Base-by-base conservation (phyloP, 106 monocot species). In the Phalaenopsis aphrodite region DNA sequence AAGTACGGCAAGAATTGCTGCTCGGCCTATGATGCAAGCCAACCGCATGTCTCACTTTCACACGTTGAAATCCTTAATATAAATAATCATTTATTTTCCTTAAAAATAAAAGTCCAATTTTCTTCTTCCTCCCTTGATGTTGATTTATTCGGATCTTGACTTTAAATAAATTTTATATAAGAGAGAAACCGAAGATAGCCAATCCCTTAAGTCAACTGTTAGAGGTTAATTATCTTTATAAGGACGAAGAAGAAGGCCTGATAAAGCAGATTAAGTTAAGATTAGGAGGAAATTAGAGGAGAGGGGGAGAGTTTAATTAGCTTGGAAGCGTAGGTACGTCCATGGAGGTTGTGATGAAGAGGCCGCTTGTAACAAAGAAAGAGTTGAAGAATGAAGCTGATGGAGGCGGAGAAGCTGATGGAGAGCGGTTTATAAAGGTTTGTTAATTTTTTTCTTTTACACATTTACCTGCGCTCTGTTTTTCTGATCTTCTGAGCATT, bases 201-300 rank as follows among this genome's bases (percentile, higher is more conserved):
- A 69, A 69, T 69, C 69, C 4, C 37, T 69, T 24, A 64, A 69
- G 69, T 69, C 69, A 69, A 69, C 69, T 69, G 69, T 69, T 37
- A 38, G 38, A 69, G 69, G 69, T 69, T 36, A 69, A 69, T 4
- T 37, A 38, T 68, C 68, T 37, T 68, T 68, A 68, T 68, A 68
- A 68, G 10, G n/a, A 19, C 10, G 68, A 68, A 37, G 24, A 68
- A 12, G 24, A 68, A 61, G 61, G 61, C 61, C 61, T 18, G n/a
- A 61, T 3, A 61, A 52, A 12, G 52, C 52, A 52, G 52, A 61
- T 61, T 61, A 21, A 61, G 5, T 18, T 21, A 21, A 61, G 61
- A 6, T 21, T 6, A 61, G 68, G 38, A 12, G 4, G 24, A 37
- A 11, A 68, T 2, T 5, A 11, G 38, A 37, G 38, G 68, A 8